phyloP scores from a whole-genome alignment of 192 early-diverging fungal genomes.

The Cetraspora pellucida region DNA sequence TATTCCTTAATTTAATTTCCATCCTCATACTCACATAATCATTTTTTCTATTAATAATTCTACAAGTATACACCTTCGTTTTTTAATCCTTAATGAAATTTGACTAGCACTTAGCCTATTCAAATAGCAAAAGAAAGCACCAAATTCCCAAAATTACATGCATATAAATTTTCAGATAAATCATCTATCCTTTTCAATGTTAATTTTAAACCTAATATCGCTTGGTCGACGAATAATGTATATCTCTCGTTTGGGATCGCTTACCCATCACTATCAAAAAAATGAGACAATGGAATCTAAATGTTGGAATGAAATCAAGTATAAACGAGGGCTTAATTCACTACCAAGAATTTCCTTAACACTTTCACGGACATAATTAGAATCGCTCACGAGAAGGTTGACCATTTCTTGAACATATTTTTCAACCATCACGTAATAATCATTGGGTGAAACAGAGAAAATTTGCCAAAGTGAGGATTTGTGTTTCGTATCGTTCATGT shows the following conservation, averaged over 20 bases:
- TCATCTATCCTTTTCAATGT: constrained; percentile 73
- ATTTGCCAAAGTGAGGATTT: constrained; percentile 9
- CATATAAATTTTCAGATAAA: constrained; percentile 53
- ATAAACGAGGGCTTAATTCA: constrained; percentile 68
- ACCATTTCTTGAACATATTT: constrained; percentile 74
- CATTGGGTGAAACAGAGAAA: constrained; percentile 33
- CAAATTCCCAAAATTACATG: constrained; percentile 70
- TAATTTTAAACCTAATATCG: constrained; percentile 72
- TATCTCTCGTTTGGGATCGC: constrained; percentile 55
- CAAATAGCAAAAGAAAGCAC: constrained; percentile 73
- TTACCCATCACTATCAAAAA: constrained; percentile 65
- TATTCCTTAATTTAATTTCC: constrained; percentile 74
- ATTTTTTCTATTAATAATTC: constrained; percentile 74
- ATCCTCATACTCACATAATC: constrained; percentile 70
- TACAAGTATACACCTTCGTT: constrained; percentile 72
- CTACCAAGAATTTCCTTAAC: constrained; percentile 76
- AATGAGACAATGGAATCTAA: constrained; percentile 58
- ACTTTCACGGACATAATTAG: constrained; percentile 72
- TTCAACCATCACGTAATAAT: constrained; percentile 60
- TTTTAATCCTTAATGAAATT: constrained; percentile 66
- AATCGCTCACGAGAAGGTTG: constrained; percentile 67
- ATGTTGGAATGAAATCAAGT: constrained; percentile 60
- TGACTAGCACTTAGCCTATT: constrained; percentile 60
- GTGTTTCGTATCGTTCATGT: constrained; percentile 17
- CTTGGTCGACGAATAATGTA: constrained; percentile 75